phyloP scores from a whole-genome alignment of 192 early-diverging fungal genomes.

The Mortierella antarctica region DNA sequence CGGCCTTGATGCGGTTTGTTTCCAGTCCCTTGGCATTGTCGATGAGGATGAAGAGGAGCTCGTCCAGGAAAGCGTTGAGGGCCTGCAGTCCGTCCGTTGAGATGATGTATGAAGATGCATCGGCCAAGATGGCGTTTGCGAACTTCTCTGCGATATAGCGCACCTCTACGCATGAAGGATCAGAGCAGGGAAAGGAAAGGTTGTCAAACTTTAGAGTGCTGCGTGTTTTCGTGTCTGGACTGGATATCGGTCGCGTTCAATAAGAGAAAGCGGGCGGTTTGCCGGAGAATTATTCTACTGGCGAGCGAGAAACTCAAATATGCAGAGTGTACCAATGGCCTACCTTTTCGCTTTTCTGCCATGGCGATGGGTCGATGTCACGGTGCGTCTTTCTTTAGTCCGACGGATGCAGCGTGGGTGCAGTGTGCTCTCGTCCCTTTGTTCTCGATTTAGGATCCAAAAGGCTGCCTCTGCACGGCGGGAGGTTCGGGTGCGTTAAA shows the following conservation, averaged over 20 bases:
- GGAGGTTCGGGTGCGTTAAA: too few relatives aligned
- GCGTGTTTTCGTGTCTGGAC: neutral
- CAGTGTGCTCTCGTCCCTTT: neutral
- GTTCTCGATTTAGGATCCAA: neutral
- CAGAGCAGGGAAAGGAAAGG: neutral
- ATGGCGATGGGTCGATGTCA: conserved; percentile 7
- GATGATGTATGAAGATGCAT: conserved; percentile 63
- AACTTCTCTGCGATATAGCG: conserved; percentile 70
- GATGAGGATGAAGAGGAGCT: conserved; percentile 62
- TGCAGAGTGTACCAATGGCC: neutral
- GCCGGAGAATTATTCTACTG: neutral
- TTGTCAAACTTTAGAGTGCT: neutral
- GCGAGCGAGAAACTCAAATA: neutral
- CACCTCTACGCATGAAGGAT: conserved; percentile 47
- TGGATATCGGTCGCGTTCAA: neutral
- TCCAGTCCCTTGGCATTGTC: conserved; percentile 61
- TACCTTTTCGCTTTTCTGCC: conserved; percentile 54
- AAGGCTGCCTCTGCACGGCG: too few relatives aligned
- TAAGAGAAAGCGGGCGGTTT: neutral
- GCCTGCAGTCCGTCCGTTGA: conserved; percentile 66
- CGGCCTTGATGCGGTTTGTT: conserved; percentile 59
- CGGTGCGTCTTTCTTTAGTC: neutral
- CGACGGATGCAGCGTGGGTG: neutral
- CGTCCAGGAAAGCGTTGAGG: conserved; percentile 68
- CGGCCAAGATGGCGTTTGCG: conserved; percentile 69